Evolutionary conservation across 2,329 filamentous ascomycete species (phyloP), one percentile per base, ranked within the genome.

Genomic region (Dactylellina sp.): DNA sequence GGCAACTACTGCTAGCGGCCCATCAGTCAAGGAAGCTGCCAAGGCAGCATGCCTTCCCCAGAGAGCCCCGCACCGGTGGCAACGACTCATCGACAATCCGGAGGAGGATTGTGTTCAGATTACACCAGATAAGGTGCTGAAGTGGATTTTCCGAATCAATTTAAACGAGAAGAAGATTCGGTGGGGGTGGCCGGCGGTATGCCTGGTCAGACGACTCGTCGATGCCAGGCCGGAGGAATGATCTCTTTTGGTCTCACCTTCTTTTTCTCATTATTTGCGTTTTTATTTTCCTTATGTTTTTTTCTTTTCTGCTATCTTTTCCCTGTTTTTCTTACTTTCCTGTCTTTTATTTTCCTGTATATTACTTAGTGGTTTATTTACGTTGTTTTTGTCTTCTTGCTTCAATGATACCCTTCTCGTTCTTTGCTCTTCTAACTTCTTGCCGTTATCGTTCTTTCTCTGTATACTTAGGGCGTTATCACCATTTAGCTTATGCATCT

Each of bases 331-430:
- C 4, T 5, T 32, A 32, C 28, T 9, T 5, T 32, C 9, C 28
- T 32, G 28, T 32, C 28, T 32, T 32, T 9, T 32, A 32, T 32
- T 32, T 32, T 32, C 28, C 28, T 9, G 28, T 32, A 32, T 32
- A 32, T 37, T 40, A 6, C 14, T 60, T 1, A 61, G 55, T 39
- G 64, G 55, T 32, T n/a, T n/a, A n/a, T n/a, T n/a, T n/a, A n/a
- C n/a, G n/a, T n/a, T n/a, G n/a, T n/a, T n/a, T n/a, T n/a, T n/a
- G n/a, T n/a, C n/a, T n/a, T n/a, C n/a, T n/a, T n/a, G n/a, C n/a
- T n/a, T n/a, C n/a, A n/a, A n/a, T n/a, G n/a, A n/a, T n/a, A n/a
- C n/a, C n/a, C n/a, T n/a, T n/a, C n/a, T n/a, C n/a, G n/a, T n/a
- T n/a, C n/a, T n/a, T n/a, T n/a, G n/a, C n/a, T n/a, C n/a, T n/a